Evolutionary conservation across 441 rosid species (phyloP).

Genomic region (Bruguiera hainesii): DNA sequence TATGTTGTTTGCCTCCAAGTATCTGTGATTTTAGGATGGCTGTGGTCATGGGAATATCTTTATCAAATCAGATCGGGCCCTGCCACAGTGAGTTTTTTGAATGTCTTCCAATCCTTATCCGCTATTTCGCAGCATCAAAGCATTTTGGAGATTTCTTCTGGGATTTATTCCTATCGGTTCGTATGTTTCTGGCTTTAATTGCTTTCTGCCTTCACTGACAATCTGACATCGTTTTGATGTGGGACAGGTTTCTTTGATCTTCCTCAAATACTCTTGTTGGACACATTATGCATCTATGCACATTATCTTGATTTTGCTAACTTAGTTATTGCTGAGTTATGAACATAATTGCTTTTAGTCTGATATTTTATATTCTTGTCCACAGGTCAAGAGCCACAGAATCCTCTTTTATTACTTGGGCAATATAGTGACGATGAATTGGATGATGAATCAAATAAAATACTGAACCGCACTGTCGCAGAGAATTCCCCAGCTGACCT

Average conservation of each 20-base stretch:
- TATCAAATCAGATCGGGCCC: slow-evolving; percentile 67
- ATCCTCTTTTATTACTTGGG: slow-evolving; percentile 85
- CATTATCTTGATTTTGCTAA: slow-evolving; percentile 23
- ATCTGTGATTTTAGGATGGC: slow-evolving; percentile 63
- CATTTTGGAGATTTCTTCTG: slow-evolving; percentile 62
- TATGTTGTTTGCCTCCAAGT: slow-evolving; percentile 57
- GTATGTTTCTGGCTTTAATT: slow-evolving; percentile 92
- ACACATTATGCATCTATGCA: slow-evolving; percentile 19
- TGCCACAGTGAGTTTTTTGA: slow-evolving; percentile 47
- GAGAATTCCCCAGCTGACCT: slow-evolving; percentile 30
- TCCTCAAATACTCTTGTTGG: slow-evolving; percentile 25
- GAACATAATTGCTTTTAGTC: slow-evolving; percentile 11
- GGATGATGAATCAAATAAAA: slow-evolving; percentile 49
- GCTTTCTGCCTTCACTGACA: slow-evolving; percentile 54
- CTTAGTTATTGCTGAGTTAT: slow-evolving; percentile 4
- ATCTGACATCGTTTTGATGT: slow-evolving; percentile 37
- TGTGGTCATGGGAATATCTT: slow-evolving; percentile 68
- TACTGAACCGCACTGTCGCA: slow-evolving; percentile 23
- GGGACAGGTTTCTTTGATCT: slow-evolving; percentile 62
- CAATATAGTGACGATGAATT: slow-evolving; percentile 92
- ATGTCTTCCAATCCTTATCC: slow-evolving; percentile 44
- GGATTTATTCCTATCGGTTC: slow-evolving; percentile 70
- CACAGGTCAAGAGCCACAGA: slow-evolving; percentile 72
- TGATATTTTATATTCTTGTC: slow-evolving; percentile 33
- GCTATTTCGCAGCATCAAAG: slow-evolving; percentile 64